Evolutionary conservation across 225 moss, liverwort and hornwort genomes (phyloP).

Genomic region (Anthoceros angustus): DNA sequence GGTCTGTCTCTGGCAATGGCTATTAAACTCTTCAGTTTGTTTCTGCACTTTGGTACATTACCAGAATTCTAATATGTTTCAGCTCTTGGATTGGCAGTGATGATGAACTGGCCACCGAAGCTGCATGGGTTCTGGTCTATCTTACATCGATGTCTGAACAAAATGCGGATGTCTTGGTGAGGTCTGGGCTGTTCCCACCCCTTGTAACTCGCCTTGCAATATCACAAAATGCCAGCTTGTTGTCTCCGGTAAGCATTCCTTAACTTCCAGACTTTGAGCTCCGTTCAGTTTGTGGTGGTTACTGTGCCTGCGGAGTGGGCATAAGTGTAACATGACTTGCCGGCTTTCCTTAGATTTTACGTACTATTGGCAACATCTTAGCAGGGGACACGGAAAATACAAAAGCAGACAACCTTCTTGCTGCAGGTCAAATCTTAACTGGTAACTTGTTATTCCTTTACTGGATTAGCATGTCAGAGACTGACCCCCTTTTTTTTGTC

Average conservation of each 20-base stretch:
- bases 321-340: not conserved
- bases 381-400: constrained; percentile 53
- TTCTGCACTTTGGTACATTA: not conserved
- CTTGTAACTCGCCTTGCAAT: constrained; percentile 44
- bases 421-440: constrained; percentile 46
- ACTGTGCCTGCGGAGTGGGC: no score
- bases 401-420: constrained; percentile 73
- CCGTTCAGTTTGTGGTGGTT: no score
- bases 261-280: no score
- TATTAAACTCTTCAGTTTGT: not conserved
- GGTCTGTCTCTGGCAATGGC: constrained; percentile 15
- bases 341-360: constrained; percentile 32
- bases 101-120: constrained; percentile 77
- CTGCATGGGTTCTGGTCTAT: constrained; percentile 86
- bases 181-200: constrained; percentile 59
- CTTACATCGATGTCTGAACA: constrained; percentile 81
- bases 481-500: no score
- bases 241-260: constrained; percentile 47
- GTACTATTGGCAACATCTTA: constrained; percentile 77
- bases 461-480: not conserved
- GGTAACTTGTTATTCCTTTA: constrained; percentile 27
- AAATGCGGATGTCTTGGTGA: constrained; percentile 50
- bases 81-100: constrained; percentile 34
- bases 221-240: constrained; percentile 39
- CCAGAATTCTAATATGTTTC: not conserved